Percentiles rank a stretch among this genome's conserved stretches.
These are phyloP conservation scores for Chernovozyma sophiae-reginae DNA, from an alignment of 1,139 yeast species.

Conservation along the genomic window DNA sequence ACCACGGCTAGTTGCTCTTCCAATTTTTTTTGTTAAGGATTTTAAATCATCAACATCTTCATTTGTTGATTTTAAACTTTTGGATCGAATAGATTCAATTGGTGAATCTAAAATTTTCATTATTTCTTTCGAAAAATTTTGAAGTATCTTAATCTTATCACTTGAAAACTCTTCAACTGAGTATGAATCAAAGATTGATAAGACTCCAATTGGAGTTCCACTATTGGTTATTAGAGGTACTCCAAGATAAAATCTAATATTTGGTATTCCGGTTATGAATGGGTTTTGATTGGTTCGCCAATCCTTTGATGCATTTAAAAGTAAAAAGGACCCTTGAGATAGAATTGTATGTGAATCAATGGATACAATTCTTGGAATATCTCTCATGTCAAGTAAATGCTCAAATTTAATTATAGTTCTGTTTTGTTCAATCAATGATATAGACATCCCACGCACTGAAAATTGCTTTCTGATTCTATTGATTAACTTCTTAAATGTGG, in stretches of 20 bases:
- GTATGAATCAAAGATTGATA: conserved; percentile 57
- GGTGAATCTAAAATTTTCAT: conserved; percentile 41
- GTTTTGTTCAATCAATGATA: conserved; percentile 51
- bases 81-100: conserved; percentile 11
- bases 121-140: conserved; percentile 36
- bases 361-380: conserved; percentile 52
- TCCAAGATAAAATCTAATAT: conserved; percentile 58
- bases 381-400: conserved; percentile 41
- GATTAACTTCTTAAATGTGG: conserved; percentile 36
- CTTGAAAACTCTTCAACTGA: conserved; percentile 36
- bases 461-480: conserved; percentile 32
- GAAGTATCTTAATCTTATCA: conserved; percentile 30
- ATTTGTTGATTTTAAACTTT: conserved; percentile 2
- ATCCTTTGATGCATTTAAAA: conserved; percentile 58
- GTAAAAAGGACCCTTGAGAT: conserved; percentile 49
- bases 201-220: conserved; percentile 48
- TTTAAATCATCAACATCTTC: conserved; percentile 21
- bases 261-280: conserved; percentile 57
- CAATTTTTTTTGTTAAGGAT: conserved; percentile 28
- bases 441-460: conserved; percentile 48
- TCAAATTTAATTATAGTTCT: conserved; percentile 49
- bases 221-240: conserved; percentile 47
- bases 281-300: conserved; percentile 66
- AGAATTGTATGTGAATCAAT: conserved; percentile 65
- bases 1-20: conserved; percentile 51